Evolutionary conservation across 164 flowering plant species (phyloP).

Genomic region (Aristolochia contorta): DNA sequence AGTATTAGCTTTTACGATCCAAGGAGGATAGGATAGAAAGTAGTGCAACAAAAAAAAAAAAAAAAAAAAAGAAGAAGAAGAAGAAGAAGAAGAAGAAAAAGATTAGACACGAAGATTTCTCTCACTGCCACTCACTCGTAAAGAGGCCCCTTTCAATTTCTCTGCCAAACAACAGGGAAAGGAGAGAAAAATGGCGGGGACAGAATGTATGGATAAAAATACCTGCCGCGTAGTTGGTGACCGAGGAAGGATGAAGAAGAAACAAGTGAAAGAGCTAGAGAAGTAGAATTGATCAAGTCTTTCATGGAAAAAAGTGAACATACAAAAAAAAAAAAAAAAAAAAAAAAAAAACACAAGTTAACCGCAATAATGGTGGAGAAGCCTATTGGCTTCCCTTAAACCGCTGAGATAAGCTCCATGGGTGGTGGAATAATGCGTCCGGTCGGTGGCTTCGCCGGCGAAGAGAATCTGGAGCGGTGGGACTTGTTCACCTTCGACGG

Average conservation of each 20-base stretch:
- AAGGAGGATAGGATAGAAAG: background rate
- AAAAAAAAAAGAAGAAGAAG: background rate
- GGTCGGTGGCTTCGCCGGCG: slow-evolving; percentile 99
- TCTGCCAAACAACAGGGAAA: no score
- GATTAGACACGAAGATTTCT: background rate
- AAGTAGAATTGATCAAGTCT: slow-evolving; percentile 1
- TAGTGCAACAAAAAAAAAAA: background rate
- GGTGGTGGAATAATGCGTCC: slow-evolving; percentile 95
- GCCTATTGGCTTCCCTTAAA: slow-evolving; percentile 92
- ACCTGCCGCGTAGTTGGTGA: no score
- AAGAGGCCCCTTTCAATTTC: no score
- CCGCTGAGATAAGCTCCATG: slow-evolving; percentile 99
- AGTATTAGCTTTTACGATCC: slow-evolving; percentile 3
- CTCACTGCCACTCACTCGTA: no score
- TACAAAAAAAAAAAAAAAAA: background rate
- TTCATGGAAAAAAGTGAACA: background rate
- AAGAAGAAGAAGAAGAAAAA: background rate
- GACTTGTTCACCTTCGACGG: background rate
- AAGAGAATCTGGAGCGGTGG: slow-evolving; percentile 70
- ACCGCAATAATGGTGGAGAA: slow-evolving; percentile 64
- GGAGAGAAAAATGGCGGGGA: no score
- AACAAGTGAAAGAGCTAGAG: slow-evolving; percentile 1
- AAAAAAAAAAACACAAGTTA: background rate
- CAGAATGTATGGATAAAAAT: no score
- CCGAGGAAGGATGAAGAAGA: background rate